phyloP scores from a whole-genome alignment of 2,329 filamentous ascomycete genomes.

The Aspergillus novoparasiticus region DNA sequence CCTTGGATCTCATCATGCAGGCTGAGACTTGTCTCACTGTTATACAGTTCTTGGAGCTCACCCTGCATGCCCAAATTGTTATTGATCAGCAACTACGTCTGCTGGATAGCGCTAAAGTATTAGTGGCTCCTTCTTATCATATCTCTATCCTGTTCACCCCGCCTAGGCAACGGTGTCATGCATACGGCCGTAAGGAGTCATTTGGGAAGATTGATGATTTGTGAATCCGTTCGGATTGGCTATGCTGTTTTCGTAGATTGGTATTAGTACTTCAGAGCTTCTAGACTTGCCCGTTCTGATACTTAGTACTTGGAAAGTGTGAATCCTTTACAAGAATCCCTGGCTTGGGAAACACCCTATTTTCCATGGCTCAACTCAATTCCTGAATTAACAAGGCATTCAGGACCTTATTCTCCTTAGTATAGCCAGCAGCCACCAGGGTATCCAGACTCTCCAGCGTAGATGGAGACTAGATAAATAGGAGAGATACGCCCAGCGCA shows the following conservation, averaged over 20 bases:
- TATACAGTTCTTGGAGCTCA: neutral
- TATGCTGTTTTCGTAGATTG: neutral
- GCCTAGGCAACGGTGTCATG: neutral
- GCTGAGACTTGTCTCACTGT: neutral
- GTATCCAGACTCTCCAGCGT: neutral
- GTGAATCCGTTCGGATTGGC: neutral
- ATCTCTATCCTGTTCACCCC: neutral
- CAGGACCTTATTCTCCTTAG: neutral
- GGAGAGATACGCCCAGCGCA: neutral
- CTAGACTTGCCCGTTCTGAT: neutral
- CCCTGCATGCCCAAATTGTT: neutral
- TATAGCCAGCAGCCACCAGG: neutral
- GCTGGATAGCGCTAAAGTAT: neutral
- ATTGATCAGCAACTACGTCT: neutral
- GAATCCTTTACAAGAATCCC: neutral
- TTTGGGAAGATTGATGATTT: neutral
- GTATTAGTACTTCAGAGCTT: neutral
- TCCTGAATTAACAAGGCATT: neutral
- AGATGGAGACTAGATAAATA: neutral
- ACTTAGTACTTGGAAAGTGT: neutral
- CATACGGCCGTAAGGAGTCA: neutral
- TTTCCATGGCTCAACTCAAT: neutral
- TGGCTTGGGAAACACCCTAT: neutral
- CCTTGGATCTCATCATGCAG: neutral
- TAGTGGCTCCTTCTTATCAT: neutral